Percentiles rank a stretch among this genome's conserved stretches.
These are phyloP conservation scores for Trifolium fragiferum DNA, from an alignment of 306 rosid genomes.

Conservation along the genomic window DNA sequence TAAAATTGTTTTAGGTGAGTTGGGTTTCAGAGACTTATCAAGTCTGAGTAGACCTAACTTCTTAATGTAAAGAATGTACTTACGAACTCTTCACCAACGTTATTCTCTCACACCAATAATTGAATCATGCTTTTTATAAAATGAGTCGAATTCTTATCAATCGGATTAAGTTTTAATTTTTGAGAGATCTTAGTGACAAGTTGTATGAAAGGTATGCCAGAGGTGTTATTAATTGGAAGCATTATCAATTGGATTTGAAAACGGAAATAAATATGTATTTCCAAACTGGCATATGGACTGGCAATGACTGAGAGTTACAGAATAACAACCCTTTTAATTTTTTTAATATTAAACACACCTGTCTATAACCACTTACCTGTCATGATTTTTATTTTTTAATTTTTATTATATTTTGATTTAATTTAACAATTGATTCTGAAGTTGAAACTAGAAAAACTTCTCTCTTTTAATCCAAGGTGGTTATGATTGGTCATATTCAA, in stretches of 20 bases:
- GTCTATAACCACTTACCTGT: conserved; percentile 48
- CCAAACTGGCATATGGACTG: conserved; percentile 66
- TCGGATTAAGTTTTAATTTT: too few species aligned
- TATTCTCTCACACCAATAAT: too few species aligned
- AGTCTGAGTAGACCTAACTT: too few species aligned
- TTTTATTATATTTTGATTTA: conserved; percentile 11
- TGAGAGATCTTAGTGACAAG: conserved; percentile 56
- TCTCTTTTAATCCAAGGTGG: conserved; percentile 46
- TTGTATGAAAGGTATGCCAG: conserved; percentile 63
- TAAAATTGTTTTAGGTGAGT: not conserved
- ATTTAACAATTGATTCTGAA: not conserved
- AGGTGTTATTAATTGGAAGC: conserved; percentile 51
- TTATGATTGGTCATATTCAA: conserved; percentile 49
- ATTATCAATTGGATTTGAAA: conserved; percentile 46
- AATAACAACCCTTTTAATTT: conserved; percentile 48
- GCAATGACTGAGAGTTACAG: conserved; percentile 62
- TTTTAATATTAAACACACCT: conserved; percentile 42
- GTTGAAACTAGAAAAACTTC: conserved; percentile 9
- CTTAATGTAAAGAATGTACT: too few species aligned
- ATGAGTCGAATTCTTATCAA: not conserved
- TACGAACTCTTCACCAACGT: too few species aligned
- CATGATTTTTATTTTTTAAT: not conserved
- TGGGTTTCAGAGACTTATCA: not conserved
- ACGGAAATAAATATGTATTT: conserved; percentile 31
- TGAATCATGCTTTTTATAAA: too few species aligned